Percentiles rank a stretch among this genome's conserved stretches.
phyloP scores from a whole-genome alignment of 768 basidiomycete genomes.

The Rhizopogon sp. region DNA sequence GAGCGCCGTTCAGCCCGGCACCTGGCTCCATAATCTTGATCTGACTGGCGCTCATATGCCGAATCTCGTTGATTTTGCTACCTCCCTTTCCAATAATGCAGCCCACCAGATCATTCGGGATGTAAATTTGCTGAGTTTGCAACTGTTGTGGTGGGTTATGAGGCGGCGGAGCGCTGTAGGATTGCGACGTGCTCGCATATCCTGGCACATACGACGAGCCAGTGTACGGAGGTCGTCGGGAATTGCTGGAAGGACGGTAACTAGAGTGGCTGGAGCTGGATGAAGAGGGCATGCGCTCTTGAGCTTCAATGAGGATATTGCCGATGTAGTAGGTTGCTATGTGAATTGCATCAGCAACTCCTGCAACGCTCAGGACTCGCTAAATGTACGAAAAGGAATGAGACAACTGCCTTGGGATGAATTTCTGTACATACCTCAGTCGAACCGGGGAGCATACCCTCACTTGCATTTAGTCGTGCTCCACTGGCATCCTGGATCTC shows the following conservation, averaged over 20 bases:
- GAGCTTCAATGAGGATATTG: conserved; percentile 92
- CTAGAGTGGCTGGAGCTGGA: conserved; percentile 48
- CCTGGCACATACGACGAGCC: conserved; percentile 73
- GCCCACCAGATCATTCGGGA: conserved; percentile 95
- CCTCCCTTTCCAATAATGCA: conserved; percentile 98
- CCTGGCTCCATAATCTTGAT: conserved; percentile 99
- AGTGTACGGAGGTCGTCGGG: conserved; percentile 41
- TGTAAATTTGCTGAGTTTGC: conserved; percentile 97
- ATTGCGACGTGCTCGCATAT: conserved; percentile 39
- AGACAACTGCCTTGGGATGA: conserved; percentile 5
- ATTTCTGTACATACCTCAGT: conserved; percentile 67
- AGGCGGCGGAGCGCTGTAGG: conserved; percentile 38
- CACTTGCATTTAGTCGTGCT: conserved; percentile 92
- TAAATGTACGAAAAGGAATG: conserved; percentile 28
- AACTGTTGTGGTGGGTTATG: conserved; percentile 67
- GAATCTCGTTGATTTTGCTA: conserved; percentile 97
- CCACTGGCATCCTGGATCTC: conserved; percentile 99
- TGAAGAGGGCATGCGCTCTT: conserved; percentile 70
- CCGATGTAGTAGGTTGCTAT: conserved; percentile 99
- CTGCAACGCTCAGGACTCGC: conserved; percentile 97
- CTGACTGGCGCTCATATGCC: conserved; percentile 90
- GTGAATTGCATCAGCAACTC: conserved; percentile 98
- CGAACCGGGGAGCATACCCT: conserved; percentile 98
- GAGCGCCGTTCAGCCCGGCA: conserved; percentile 67
- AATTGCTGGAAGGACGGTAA: conserved; percentile 63